Evolutionary conservation across 768 basidiomycete species (phyloP).

Genomic region (Nidula microcarpa): DNA sequence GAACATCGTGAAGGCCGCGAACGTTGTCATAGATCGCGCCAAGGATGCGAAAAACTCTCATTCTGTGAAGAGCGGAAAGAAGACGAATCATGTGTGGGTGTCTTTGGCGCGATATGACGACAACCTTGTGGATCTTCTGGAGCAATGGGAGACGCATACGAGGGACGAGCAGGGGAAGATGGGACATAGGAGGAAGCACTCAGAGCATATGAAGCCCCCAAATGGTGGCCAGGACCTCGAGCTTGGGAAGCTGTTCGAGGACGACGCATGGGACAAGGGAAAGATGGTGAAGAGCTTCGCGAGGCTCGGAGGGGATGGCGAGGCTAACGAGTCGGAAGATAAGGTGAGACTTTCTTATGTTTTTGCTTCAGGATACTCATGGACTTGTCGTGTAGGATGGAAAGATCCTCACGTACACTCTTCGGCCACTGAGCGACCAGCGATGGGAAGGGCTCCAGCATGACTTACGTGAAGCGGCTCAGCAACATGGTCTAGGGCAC

Average conservation of each 20-base stretch:
- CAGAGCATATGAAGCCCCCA: slow-evolving; percentile 19
- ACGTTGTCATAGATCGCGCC: slow-evolving; percentile 44
- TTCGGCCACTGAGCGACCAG: slow-evolving; percentile 42
- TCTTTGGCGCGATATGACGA: slow-evolving; percentile 84
- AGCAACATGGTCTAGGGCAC: slow-evolving; percentile 10
- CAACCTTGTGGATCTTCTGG: slow-evolving; percentile 56
- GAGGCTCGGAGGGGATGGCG: slow-evolving; percentile 41
- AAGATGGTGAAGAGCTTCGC: slow-evolving; percentile 84
- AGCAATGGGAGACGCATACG: slow-evolving; percentile 58
- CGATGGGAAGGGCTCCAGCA: slow-evolving; percentile 38
- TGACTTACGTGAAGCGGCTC: slow-evolving; percentile 17
- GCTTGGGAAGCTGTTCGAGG: slow-evolving; percentile 41
- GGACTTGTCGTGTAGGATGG: slow-evolving; percentile 25
- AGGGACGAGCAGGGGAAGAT: slow-evolving; percentile 35
- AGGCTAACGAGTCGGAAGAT: slow-evolving; percentile 26
- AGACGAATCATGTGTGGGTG: slow-evolving; percentile 53
- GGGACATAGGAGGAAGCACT: slow-evolving; percentile 20
- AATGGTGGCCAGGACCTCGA: slow-evolving; percentile 23
- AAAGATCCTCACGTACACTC: slow-evolving; percentile 38
- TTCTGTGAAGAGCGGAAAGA: slow-evolving; percentile 7
- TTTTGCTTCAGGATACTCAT: background rate
- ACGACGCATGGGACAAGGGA: slow-evolving; percentile 61
- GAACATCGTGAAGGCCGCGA: slow-evolving; percentile 55
- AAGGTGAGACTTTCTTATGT: slow-evolving; percentile 20
- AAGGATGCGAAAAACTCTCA: slow-evolving; percentile 17